Evolutionary conservation across 768 basidiomycete species (phyloP), one percentile per base, ranked within the genome.

Genomic region (Mycena haematopus): DNA sequence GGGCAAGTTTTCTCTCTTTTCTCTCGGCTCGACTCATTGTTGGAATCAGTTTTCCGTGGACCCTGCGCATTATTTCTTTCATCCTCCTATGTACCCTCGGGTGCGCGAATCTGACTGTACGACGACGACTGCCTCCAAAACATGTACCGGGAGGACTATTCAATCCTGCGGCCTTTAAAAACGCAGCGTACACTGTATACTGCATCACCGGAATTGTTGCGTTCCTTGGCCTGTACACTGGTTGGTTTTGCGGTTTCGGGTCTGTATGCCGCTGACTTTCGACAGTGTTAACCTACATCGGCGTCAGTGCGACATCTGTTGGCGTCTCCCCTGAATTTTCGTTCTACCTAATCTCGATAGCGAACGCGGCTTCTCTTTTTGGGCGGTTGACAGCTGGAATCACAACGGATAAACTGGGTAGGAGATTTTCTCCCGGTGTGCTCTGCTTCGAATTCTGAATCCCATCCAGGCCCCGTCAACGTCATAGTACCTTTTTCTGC

Each of bases 211-310:
- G 82, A 0, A 80, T 86, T 58, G 69, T 85, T 19, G 75, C 74
- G 10, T 91, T 88, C 72, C 79, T 93, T 14, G 91, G 91, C 2
- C 72, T 92, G 17, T 92, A 90, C 68, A 89, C 88, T 0, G 75
- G 88, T 84, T 36, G 42, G 76, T 70, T 21, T 49, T 14, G 15
- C n/a, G 44, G 11, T 21, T 29, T 3, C 8, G 4, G 13, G 36
- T 54, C 6, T 42, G 6, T 4, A 38, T 14, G 17, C 27, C 29
- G 36, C 74, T 57, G 70, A 79, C 40, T 74, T 25, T 11, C 33
- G 38, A 25, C 9, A 88, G 88, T 87, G 19, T 72, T 91, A 57
- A 91, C 85, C 0, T 92, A 90, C 67, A 82, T 90, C 59, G 82
- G 85, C 52, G 75, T 85, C 51, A 87, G 84, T 69, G 86, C 88